phyloP scores from a whole-genome alignment of 176 grass and related monocot genomes.

The Aechmea fasciata region DNA sequence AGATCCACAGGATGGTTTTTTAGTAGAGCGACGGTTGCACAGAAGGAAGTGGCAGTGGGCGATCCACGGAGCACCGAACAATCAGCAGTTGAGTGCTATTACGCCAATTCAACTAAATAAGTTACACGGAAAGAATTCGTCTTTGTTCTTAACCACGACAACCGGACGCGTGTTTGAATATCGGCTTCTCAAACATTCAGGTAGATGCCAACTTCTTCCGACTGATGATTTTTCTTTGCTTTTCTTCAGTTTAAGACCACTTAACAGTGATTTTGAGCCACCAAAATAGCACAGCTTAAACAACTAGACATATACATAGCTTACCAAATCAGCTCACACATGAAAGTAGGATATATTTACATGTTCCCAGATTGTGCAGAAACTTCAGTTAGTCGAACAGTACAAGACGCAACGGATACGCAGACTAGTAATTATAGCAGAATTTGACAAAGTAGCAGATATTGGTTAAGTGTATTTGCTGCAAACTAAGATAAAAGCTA shows the following conservation, averaged over 20 bases:
- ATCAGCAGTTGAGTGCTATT: conserved; percentile 57
- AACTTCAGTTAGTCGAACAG: too few relatives aligned
- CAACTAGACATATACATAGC: too few relatives aligned
- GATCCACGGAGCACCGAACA: conserved; percentile 59
- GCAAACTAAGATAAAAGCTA: neutral
- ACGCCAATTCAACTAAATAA: conserved; percentile 60
- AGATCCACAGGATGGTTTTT: conserved; percentile 96
- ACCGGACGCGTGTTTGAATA: conserved; percentile 77
- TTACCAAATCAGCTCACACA: too few relatives aligned
- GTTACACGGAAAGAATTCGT: conserved; percentile 31
- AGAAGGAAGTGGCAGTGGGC: conserved; percentile 97
- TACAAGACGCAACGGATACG: too few relatives aligned
- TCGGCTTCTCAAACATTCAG: conserved; percentile 37
- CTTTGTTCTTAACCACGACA: conserved; percentile 61
- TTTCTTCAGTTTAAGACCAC: too few relatives aligned
- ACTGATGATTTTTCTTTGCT: neutral
- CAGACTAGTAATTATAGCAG: too few relatives aligned
- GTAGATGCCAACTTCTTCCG: conserved; percentile 7
- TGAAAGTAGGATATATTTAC: too few relatives aligned
- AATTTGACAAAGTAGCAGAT: too few relatives aligned
- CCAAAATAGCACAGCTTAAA: too few relatives aligned
- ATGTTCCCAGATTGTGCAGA: too few relatives aligned
- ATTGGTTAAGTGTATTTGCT: neutral
- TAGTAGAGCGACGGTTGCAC: conserved; percentile 88
- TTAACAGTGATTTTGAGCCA: too few relatives aligned